Base-by-base conservation (phyloP, 2,329 filamentous ascomycete species). In the Raffaelea deltoideospora region DNA sequence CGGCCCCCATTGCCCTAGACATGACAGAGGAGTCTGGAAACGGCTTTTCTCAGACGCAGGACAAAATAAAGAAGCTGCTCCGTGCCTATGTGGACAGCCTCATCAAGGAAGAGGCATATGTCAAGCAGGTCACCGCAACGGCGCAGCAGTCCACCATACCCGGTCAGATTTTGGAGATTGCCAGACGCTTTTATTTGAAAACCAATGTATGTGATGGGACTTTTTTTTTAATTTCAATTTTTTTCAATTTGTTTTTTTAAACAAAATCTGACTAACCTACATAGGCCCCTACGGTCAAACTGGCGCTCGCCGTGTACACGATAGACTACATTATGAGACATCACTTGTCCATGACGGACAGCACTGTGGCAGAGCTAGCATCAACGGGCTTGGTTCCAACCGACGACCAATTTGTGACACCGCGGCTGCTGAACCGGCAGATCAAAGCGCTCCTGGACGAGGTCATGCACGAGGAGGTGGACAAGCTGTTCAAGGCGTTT, bases 381-480 rank as follows among this genome's bases (percentile, higher is more conserved):
- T 44, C 55, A 14, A 61, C 58, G 3, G 59, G 58, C 5, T 51
- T 65, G 35, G 55, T 67, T 21, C 59, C 61, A 10, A 58, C 61
- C 38, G 57, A 63, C 43, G 53, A 53, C 8, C 52, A 54, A 3
- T 64, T 55, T 50, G 53, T 68, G 32, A 74, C 69, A 23, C 54
- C 69, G 24, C 62, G 69, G 10, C 58, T 74, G 34, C 61, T 74
- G 29, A 67, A 65, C 44, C 61, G 69, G 23, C 69, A 74, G 52
- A 48, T 74, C 48, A 74, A 74, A 51, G 58, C 64, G 5, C 54
- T 71, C n/a, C 48, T 72, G 13, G 67, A 74, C 53, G 67, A 72
- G 48, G 53, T 69, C 45, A 59, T 72, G 48, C 54, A 60, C 43
- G 59, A 59, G 27, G 67, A 72, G 45, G 65, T 67, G 55, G 55